Evolutionary conservation across 2,329 filamentous ascomycete species (phyloP), one percentile per base, ranked within the genome.

Genomic region (Diplodia sapinea): DNA sequence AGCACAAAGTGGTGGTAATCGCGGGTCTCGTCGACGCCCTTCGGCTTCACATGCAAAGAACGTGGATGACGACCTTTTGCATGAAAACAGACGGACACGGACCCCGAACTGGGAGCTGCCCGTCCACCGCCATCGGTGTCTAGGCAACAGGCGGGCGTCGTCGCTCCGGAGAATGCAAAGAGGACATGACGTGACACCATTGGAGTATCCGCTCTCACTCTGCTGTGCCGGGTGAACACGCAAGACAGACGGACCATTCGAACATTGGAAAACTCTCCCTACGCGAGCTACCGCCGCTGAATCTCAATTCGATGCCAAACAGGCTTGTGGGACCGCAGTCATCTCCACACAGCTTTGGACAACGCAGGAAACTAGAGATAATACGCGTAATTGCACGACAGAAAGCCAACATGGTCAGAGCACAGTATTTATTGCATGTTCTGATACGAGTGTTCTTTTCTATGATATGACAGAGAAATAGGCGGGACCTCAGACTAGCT

Each of bases 401-500:
- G 40, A 3, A n/a, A n/a, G 26, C 26, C 26, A n/a, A 47, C 12
- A 47, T n/a, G 15, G n/a, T 12, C 3, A n/a, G 7, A 17, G 40
- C 40, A 47, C 15, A 47, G 8, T 5, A 43, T 15, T 43, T 17
- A 12, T 43, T 47, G 40, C 40, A 47, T 47, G 8, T 47, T 47
- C 17, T 20, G 3, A 13, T 31, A 20, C 13, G 29, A 29, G 7
- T 13, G 56, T 20, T 49, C 29, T 40, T n/a, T 56, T 8, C 36
- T 29, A 20, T 61, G 7, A 17, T 43, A 57, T 57, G 26, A 9
- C 52, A 31, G n/a, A 31, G n/a, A 12, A 23, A 56, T 9, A 38
- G 26, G 20, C 43, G 43, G n/a, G 50, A 43, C 62, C 62, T 65
- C 62, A 65, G 62, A 54, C 20, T 65, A 65, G 62, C 62, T 55